Evolutionary conservation across 805 yeast genomes (phyloP).

Genomic region (Kuraishia piskuri): DNA sequence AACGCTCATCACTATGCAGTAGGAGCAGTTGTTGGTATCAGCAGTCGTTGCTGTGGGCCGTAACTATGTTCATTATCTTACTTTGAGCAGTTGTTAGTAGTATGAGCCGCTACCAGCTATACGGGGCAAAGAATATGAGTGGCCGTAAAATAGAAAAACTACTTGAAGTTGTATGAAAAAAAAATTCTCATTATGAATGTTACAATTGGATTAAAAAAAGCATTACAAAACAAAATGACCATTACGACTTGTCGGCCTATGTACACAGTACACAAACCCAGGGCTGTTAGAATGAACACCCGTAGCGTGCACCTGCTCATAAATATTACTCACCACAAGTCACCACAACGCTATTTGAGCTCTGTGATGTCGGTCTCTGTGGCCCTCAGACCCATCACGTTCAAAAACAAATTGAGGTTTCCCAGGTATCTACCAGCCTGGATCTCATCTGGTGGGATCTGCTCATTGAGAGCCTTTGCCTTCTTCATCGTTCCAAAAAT

Average conservation of each 20-base stretch:
- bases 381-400: slow-evolving; percentile 94
- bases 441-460: slow-evolving; percentile 28
- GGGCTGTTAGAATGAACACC: background rate
- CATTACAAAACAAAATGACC: background rate
- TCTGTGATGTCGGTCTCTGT: slow-evolving; percentile 84
- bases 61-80: too few relatives aligned
- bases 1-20: too few relatives aligned
- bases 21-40: too few relatives aligned
- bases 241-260: background rate
- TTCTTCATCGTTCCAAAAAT: slow-evolving; percentile 80
- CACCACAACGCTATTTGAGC: slow-evolving; percentile 21
- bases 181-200: background rate
- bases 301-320: background rate
- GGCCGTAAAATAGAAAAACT: background rate
- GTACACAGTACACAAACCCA: background rate
- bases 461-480: slow-evolving; percentile 42
- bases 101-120: too few relatives aligned
- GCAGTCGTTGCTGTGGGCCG: too few relatives aligned
- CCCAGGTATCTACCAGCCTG: slow-evolving; percentile 49
- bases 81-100: too few relatives aligned
- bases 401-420: slow-evolving; percentile 84
- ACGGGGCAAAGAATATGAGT: too few relatives aligned
- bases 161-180: too few relatives aligned
- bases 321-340: background rate
- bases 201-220: background rate